These are phyloP conservation scores for Chalara sp. DNA, from an alignment of 2,329 filamentous ascomycete species.

Conservation along the genomic window DNA sequence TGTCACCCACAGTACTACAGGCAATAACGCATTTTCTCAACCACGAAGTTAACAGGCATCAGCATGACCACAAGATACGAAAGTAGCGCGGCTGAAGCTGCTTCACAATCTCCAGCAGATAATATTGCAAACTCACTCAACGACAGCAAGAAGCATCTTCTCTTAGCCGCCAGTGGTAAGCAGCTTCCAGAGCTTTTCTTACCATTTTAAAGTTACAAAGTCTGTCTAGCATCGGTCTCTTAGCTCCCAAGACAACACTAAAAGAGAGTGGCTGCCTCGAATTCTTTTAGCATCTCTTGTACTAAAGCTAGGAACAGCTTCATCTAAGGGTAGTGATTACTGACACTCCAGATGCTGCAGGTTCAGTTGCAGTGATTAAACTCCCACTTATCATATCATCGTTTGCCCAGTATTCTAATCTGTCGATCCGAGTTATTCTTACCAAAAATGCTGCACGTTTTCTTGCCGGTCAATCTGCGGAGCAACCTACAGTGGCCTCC, in stretches of 20 bases:
- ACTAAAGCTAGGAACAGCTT: background rate
- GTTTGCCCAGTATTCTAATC: constrained; percentile 40
- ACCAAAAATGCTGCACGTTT: constrained; percentile 70
- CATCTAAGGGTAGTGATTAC: background rate
- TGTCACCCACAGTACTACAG: no score
- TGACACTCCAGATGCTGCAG: constrained; percentile 21
- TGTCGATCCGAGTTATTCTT: constrained; percentile 77
- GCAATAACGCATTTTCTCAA: no score
- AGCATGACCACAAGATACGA: no score
- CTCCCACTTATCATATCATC: constrained; percentile 56
- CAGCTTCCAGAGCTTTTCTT: background rate
- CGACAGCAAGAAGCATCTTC: constrained; percentile 3
- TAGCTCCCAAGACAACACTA: background rate
- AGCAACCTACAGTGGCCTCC: constrained; percentile 62
- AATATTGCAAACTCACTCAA: constrained; percentile 1
- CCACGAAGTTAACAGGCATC: no score
- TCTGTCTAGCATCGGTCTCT: background rate
- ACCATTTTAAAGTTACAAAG: background rate
- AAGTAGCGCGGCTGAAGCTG: constrained; percentile 1
- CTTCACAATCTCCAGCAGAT: constrained; percentile 1
- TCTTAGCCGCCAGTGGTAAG: constrained; percentile 3
- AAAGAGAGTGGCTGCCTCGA: background rate
- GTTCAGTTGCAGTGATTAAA: constrained; percentile 81
- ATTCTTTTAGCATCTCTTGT: background rate
- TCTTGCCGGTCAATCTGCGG: constrained; percentile 63